Conservation (phyloP, 1,284 basidiomycete species). For the Fomes fomentarius region DNA sequence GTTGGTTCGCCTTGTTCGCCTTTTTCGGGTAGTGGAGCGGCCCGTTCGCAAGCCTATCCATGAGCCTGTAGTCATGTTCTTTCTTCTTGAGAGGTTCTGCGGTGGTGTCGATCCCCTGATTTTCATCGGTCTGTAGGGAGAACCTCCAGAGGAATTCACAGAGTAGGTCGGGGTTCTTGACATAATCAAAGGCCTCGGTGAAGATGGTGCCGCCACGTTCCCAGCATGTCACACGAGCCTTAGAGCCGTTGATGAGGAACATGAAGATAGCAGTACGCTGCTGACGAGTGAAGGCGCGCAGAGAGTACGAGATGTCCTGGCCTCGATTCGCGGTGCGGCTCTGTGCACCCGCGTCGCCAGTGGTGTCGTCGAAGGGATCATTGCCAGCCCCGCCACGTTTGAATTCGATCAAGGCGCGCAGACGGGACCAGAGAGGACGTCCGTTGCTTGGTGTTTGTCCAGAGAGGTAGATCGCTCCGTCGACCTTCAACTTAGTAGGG, state of each 20-base stretch:
- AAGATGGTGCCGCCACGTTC: constrained; percentile 4
- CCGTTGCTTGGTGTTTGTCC: constrained; percentile 1
- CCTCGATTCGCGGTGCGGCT: background rate
- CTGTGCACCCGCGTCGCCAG: background rate
- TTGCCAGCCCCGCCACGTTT: background rate
- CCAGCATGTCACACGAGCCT: constrained; percentile 1
- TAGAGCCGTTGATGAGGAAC: background rate
- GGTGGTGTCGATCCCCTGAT: background rate
- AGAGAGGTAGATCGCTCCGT: constrained; percentile 1
- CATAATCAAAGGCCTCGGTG: constrained; percentile 4
- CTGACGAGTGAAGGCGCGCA: background rate
- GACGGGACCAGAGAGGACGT: background rate
- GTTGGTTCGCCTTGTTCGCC: background rate
- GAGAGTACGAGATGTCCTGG: background rate
- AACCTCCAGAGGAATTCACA: background rate
- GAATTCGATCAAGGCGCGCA: constrained; percentile 9
- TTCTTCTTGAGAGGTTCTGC: background rate
- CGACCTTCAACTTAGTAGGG: background rate
- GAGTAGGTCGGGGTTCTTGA: background rate
- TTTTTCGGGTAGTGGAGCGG: too few species aligned
- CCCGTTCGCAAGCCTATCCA: background rate
- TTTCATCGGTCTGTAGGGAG: background rate
- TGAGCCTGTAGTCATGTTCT: background rate
- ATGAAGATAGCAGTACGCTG: background rate
- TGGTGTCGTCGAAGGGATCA: constrained; percentile 5